Evolutionary conservation across 2,329 filamentous ascomycete genomes (phyloP), one percentile per base, ranked within the genome.

Genomic region (Raffaelea arxii): DNA sequence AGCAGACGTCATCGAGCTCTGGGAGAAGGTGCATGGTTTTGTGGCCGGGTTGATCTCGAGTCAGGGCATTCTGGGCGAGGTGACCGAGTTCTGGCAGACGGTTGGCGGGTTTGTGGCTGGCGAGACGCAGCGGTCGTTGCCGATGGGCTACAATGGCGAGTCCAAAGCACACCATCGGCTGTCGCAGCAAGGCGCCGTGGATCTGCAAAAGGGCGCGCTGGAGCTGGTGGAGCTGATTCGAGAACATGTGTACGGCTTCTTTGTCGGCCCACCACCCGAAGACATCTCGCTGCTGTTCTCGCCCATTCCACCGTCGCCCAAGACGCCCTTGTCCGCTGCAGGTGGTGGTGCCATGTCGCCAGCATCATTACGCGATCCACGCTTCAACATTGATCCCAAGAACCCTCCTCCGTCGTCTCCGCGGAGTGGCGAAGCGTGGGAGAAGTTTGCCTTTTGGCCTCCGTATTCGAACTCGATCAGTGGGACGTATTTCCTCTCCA

Each of bases 391-490:
- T 49, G 88, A 95, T 58, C 72, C 79, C 0, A 84, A 77, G 58
- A 89, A 86, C 51, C 69, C 86, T 3, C 90, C 88, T 2, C 80
- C 82, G 11, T 81, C 83, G 2, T 87, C 85, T 0, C 86, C 88
- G 0, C 86, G 75, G 55, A 78, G 77, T 39, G 91, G 90, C 6
- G 88, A 95, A 56, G 69, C 82, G 0, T 97, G 89, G 88, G 92
- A 97, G 59, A 84, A 91, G 66, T 80, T 92, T 62, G 91, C 90
- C 0, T 98, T 97, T 64, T 97, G 91, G 90, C 90, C 91, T 4
- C 92, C 91, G 0, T 84, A 86, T 66, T 86, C 89, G 2, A 97
- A 96, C 59, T 90, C 90, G 0, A 69, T 97, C 22, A 94, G 89
- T 49, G 91, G 86, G n/a, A 86, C 91, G 2, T 80, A 94, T 61